Evolutionary conservation across 441 rosid genomes (phyloP).

Genomic region (Jatropha podagrica): DNA sequence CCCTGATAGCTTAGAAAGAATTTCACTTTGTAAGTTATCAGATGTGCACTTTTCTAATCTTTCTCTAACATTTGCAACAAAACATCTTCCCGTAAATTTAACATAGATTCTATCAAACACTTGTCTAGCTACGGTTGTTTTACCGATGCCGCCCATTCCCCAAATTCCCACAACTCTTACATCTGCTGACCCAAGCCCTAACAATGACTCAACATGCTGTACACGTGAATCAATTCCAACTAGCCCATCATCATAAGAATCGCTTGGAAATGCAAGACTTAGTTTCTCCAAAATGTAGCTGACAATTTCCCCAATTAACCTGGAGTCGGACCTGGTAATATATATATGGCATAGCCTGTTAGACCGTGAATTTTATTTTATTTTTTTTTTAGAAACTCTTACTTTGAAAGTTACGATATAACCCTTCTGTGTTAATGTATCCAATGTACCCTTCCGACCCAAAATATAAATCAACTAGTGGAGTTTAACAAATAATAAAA

Average conservation of each 20-base stretch:
- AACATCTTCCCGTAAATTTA: not conserved
- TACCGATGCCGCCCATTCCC: constrained; percentile 22
- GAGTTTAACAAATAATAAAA: no score
- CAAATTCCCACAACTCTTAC: constrained; percentile 15
- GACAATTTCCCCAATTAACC: not conserved
- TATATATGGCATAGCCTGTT: no score
- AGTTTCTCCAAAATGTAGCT: not conserved
- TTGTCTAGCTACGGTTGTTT: constrained; percentile 2
- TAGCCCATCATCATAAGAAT: not conserved
- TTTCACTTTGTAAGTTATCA: not conserved
- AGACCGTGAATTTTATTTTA: no score
- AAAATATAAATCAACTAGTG: no score
- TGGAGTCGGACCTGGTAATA: constrained; percentile 11
- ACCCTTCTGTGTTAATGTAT: no score
- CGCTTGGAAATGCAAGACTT: not conserved
- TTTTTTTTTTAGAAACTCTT: no score
- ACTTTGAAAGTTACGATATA: no score
- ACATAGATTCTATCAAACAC: not conserved
- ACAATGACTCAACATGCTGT: not conserved
- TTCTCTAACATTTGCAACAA: not conserved
- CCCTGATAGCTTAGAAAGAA: not conserved
- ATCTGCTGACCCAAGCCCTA: not conserved
- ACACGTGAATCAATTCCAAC: constrained; percentile 21
- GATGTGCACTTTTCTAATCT: not conserved
- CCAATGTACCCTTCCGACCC: no score